A percentile compares a stretch with the other conserved stretches of the same genome.
Conservation (phyloP, 106 monocot genomes). For the Apostasia ramifera region DNA sequence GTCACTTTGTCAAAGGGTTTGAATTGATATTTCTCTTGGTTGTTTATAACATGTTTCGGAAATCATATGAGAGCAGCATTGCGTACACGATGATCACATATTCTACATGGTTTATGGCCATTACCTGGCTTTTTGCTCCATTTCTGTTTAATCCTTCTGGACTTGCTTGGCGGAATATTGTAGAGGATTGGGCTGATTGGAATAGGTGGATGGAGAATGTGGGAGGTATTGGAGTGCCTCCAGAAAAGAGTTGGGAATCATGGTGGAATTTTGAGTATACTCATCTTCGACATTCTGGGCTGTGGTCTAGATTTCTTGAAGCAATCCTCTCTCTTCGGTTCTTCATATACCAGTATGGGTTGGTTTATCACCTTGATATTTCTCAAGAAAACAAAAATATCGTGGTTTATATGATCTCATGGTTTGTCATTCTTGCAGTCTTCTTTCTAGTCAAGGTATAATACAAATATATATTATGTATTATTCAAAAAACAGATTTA, state of each 20-base stretch:
- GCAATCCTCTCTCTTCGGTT: constrained; percentile 59
- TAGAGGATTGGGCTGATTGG: constrained; percentile 83
- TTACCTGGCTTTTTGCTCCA: constrained; percentile 70
- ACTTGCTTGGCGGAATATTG: constrained; percentile 66
- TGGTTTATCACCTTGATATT: constrained; percentile 78
- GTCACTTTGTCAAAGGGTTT: constrained; percentile 91
- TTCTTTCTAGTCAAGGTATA: constrained; percentile 52
- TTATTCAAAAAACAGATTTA: background rate
- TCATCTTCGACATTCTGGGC: constrained; percentile 41
- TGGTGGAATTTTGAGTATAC: constrained; percentile 80
- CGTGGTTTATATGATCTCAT: constrained; percentile 62
- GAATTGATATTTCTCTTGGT: constrained; percentile 64
- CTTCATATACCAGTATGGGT: constrained; percentile 79
- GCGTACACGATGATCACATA: constrained; percentile 56
- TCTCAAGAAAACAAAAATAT: constrained; percentile 60
- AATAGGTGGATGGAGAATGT: constrained; percentile 63
- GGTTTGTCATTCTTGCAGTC: constrained; percentile 57
- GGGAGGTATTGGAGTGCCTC: constrained; percentile 60
- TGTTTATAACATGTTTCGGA: constrained; percentile 49
- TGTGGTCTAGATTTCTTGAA: constrained; percentile 42
- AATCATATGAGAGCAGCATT: constrained; percentile 33
- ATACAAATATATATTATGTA: no score
- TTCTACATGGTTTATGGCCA: constrained; percentile 79
- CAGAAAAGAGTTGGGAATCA: constrained; percentile 84
- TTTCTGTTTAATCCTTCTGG: constrained; percentile 89